Evolutionary conservation across 257 asterid genomes (phyloP).

Genomic region (Plantago ovata): DNA sequence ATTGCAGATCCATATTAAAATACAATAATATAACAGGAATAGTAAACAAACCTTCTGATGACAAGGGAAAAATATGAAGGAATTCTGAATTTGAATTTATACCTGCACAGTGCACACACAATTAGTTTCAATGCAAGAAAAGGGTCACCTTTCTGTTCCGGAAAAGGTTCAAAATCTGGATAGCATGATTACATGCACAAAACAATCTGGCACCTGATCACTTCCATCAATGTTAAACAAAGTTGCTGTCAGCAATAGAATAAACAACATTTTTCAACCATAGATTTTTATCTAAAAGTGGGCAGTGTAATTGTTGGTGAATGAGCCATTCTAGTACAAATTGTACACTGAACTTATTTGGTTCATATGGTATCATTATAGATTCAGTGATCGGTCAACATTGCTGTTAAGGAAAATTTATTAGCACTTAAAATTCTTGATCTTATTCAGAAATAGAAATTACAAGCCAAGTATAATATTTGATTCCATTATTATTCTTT

Average conservation of each 20-base stretch:
- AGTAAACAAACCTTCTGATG: conserved; percentile 68
- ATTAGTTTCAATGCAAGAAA: conserved; percentile 13
- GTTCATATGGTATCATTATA: not conserved
- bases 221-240: conserved; percentile 9
- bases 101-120: conserved; percentile 58
- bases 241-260: conserved; percentile 5
- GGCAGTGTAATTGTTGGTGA: not conserved
- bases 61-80: conserved; percentile 95
- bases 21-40: conserved; percentile 6
- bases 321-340: not conserved
- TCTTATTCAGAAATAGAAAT: not conserved
- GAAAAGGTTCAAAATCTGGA: conserved; percentile 10
- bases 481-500: not conserved
- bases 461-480: not conserved
- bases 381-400: not conserved
- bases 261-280: conserved; percentile 5
- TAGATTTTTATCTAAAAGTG: conserved; percentile 9
- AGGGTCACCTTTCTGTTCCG: not conserved
- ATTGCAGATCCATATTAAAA: not conserved
- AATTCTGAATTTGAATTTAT: conserved; percentile 87
- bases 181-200: conserved; percentile 5
- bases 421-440: not conserved
- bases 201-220: conserved; percentile 8
- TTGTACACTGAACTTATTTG: not conserved
- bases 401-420: not conserved